phyloP scores from a whole-genome alignment of 257 asterid species.

The Mentha longifolia region DNA sequence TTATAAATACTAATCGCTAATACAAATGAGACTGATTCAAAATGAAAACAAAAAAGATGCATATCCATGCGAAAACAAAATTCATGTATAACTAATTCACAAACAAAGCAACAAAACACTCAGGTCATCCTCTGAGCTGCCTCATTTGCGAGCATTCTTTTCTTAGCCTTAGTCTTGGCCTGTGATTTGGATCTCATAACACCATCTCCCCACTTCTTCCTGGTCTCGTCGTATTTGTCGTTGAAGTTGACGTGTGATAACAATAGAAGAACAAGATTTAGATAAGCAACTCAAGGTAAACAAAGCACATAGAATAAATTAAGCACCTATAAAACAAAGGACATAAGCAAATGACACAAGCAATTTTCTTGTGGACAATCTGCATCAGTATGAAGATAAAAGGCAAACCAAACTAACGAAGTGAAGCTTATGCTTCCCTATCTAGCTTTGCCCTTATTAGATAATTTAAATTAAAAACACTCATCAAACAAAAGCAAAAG shows the following conservation, averaged over 20 bases:
- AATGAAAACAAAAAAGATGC: neutral
- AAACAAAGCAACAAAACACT: too few relatives aligned
- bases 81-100: slow-evolving; percentile 21
- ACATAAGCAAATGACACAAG: slow-evolving; percentile 54
- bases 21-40: too few relatives aligned
- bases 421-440: slow-evolving; percentile 52
- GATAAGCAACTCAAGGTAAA: too few relatives aligned
- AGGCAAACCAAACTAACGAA: neutral
- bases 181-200: slow-evolving; percentile 67
- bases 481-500: too few relatives aligned
- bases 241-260: slow-evolving; percentile 53
- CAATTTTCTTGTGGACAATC: slow-evolving; percentile 66
- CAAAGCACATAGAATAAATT: too few relatives aligned
- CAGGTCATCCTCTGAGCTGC: slow-evolving; percentile 60
- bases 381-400: neutral
- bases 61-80: slow-evolving; percentile 27
- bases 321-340: too few relatives aligned
- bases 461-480: too few relatives aligned
- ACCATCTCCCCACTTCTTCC: slow-evolving; percentile 76
- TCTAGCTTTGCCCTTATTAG: slow-evolving; percentile 65
- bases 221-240: slow-evolving; percentile 53
- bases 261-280: neutral
- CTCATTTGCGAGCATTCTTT: slow-evolving; percentile 57
- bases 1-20: too few relatives aligned
- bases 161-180: slow-evolving; percentile 61